Conservation (phyloP, 1,284 basidiomycete genomes). For the Ustilago cynodontis region DNA sequence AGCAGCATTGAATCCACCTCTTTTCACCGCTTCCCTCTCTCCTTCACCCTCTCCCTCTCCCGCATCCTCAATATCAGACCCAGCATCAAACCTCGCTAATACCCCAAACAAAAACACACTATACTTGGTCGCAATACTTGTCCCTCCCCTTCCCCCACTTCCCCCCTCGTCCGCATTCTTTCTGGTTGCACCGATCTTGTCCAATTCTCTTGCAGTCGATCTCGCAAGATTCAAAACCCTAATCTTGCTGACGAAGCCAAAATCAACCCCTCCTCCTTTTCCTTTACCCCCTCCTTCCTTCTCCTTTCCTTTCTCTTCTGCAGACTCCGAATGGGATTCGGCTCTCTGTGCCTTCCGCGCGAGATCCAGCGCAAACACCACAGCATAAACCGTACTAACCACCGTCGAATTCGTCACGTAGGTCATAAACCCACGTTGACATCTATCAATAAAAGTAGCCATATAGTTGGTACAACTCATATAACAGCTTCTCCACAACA, state of each 20-base stretch:
- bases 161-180: not conserved
- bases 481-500: conserved; percentile 44
- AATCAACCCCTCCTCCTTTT: conserved; percentile 16
- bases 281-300: not conserved
- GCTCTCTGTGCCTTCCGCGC: conserved; percentile 9
- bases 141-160: too few relatives aligned
- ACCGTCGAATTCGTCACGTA: conserved; percentile 32
- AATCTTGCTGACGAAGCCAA: conserved; percentile 19
- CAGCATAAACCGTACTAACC: conserved; percentile 43
- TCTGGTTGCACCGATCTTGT: conserved; percentile 15
- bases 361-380: conserved; percentile 33
- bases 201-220: conserved; percentile 19
- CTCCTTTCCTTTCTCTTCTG: too few relatives aligned
- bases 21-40: conserved; percentile 1
- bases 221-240: conserved; percentile 22
- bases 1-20: not conserved
- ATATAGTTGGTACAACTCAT: conserved; percentile 48
- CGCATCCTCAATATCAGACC: not conserved
- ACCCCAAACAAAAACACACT: conserved; percentile 31
- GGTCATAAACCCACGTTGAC: conserved; percentile 18
- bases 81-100: conserved; percentile 14
- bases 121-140: conserved; percentile 30
- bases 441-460: conserved; percentile 40
- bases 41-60: not conserved
- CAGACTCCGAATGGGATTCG: not conserved